Base-by-base conservation (phyloP, 179 eudicot genomes). In the Nepenthes alata region DNA sequence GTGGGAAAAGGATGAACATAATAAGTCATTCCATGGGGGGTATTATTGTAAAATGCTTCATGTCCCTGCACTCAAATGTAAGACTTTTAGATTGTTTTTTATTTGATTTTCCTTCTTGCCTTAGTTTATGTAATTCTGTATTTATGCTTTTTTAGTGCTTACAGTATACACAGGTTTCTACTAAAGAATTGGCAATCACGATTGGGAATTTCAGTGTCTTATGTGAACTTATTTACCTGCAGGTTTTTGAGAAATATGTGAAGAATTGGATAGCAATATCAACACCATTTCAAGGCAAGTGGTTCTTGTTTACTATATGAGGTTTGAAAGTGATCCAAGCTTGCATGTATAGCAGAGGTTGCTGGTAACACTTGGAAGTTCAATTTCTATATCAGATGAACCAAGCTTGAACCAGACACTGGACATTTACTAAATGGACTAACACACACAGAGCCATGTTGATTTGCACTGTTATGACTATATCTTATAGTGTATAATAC, bases 11-110 rank as follows among this genome's bases (percentile, higher is more conserved):
- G 78, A 85, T 93, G 62, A 85, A 76, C 71, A 47, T 93, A 63
- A 87, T 93, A 16, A 89, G 78, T 73, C 99, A 93, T 73, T 93
- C 97, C 38, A 90, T 93, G 99, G 99, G 99, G 34, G 99, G 99
- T 35, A 75, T 93, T 63, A 85, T 93, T 55, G 91, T 82, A 56
- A 93, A 93, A 79, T 93, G 97, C 72, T 89, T 93, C 76, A 83
- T 93, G 99, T 69, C 82, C 71, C 77, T 89, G 55, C 95, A 78
- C 66, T 70, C 73, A 65, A 83, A 93, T 79, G 99, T 89, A 81
- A 69, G 38, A 48, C 41, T 77, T 14, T 53, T 65, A n/a, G 36
- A n/a, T 70, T 14, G 52, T 63, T 56, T 55, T 37, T 44, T 15
- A 8, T 35, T 50, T 39, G 3, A 49, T 9, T 37, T 63, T 35